phyloP scores from a whole-genome alignment of 306 rosid species.

The Rosa persica region DNA sequence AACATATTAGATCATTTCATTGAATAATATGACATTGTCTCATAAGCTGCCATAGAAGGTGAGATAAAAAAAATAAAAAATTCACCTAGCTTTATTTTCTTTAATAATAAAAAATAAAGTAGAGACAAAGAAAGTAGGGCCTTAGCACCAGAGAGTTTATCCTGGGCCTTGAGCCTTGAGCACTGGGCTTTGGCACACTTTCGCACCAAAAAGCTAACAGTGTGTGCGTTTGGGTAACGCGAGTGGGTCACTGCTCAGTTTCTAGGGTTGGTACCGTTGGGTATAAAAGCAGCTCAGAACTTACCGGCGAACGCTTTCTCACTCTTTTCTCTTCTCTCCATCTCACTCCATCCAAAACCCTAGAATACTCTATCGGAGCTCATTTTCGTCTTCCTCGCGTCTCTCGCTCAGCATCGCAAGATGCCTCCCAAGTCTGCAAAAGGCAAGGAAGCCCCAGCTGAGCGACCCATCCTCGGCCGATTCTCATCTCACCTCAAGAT shows the following conservation, averaged over 20 bases:
- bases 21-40: too few species aligned
- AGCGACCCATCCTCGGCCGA: conserved; percentile 83
- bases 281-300: conserved; percentile 12
- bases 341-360: conserved; percentile 17
- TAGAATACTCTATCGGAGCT: not conserved
- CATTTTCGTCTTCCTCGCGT: not conserved
- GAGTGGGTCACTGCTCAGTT: not conserved
- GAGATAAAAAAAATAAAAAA: too few species aligned
- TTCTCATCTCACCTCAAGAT: conserved; percentile 93
- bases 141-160: too few species aligned
- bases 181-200: not conserved
- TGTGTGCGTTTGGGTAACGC: not conserved
- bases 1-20: too few species aligned
- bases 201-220: too few species aligned
- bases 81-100: too few species aligned
- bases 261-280: conserved; percentile 15
- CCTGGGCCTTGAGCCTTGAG: not conserved
- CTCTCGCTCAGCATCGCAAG: conserved; percentile 1
- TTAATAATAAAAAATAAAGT: too few species aligned
- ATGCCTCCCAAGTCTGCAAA: conserved; percentile 95
- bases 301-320: not conserved
- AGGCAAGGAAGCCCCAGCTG: conserved; percentile 82
- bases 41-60: too few species aligned
- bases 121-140: too few species aligned
- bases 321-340: not conserved